Base-by-base conservation (phyloP, 495 filamentous ascomycete genomes). In the Daldinia grandis region DNA sequence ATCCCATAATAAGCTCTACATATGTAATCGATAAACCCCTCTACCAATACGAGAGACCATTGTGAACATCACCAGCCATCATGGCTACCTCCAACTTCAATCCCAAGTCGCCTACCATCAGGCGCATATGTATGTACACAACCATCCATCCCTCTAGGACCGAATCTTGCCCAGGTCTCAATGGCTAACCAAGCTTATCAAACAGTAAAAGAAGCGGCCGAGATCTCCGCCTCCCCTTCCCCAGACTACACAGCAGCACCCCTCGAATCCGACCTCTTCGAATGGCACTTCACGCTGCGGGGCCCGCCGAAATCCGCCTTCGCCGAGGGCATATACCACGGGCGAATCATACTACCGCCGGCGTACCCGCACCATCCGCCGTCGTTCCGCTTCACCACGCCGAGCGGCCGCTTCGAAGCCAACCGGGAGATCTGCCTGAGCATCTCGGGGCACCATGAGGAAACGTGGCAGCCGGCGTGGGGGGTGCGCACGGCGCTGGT, bases 381-480 rank as follows among this genome's bases (percentile, higher is more conserved):
- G 0, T 89, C 87, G 17, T 98, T 99, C 85, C 93, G 95, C 79
- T 99, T 99, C 84, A 85, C 93, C 0, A 98, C 95, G 0, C 93
- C 95, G 12, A 90, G 88, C 51, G 95, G 94, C 58, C 89, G 95
- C 67, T 99, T 99, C 85, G 95, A 99, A 79, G 88, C 92, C 40
- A 99, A 99, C 80, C 90, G 95, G 64, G 95, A 99, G 84, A 97
- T 99, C 71, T 99, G 95, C 77, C 87, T 99, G 5, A 90, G 86
- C 60, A 99, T 99, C 76, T 90, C 87, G 35, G 95, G 93, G 8
- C 95, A 98, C 79, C 95, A 99, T 80, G 95, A 97, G 79, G 95
- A 99, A 80, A 95, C 91, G 25, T 99, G 95, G 95, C 94, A 97
- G 85, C 95, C 95, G 1, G 95, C 95, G 1, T 99, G 95, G 95